These are phyloP conservation scores for Pseudogymnoascus sp. DNA, from an alignment of 2,329 filamentous ascomycete species.

Conservation along the genomic window DNA sequence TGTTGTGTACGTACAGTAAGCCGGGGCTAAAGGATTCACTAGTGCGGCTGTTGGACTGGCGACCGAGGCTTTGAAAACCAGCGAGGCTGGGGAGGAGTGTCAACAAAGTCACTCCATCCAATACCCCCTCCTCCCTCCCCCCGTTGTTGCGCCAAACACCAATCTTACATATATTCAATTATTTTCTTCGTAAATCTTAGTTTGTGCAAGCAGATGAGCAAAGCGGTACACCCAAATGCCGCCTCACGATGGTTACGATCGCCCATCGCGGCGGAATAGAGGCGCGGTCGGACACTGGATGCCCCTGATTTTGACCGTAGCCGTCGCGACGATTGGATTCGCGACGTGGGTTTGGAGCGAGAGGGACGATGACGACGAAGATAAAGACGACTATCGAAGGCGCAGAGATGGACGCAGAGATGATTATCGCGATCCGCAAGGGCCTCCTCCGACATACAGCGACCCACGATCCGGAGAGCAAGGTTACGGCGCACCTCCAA, in stretches of 20 bases:
- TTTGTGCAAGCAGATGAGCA: constrained; percentile 6
- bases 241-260: constrained; percentile 54
- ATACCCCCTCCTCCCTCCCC: not conserved
- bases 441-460: constrained; percentile 32
- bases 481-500: constrained; percentile 34
- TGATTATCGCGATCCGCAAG: constrained; percentile 38
- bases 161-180: not conserved
- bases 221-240: constrained; percentile 41
- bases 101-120: not conserved
- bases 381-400: constrained; percentile 47
- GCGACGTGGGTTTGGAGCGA: constrained; percentile 94
- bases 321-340: constrained; percentile 75
- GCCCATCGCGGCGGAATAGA: constrained; percentile 36
- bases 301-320: constrained; percentile 77
- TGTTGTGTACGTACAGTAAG: constrained; percentile 4
- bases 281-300: constrained; percentile 77
- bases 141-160: constrained; percentile 2
- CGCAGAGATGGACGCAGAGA: constrained; percentile 41
- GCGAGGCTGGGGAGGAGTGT: not conserved
- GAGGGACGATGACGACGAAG: constrained; percentile 65
- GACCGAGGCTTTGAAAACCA: constrained; percentile 8
- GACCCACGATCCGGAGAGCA: constrained; percentile 32
- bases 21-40: constrained; percentile 3
- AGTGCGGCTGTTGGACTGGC: constrained; percentile 8
- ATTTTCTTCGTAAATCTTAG: not conserved